Conservation (phyloP, 305 asterid species). For the Rubia balearica region DNA sequence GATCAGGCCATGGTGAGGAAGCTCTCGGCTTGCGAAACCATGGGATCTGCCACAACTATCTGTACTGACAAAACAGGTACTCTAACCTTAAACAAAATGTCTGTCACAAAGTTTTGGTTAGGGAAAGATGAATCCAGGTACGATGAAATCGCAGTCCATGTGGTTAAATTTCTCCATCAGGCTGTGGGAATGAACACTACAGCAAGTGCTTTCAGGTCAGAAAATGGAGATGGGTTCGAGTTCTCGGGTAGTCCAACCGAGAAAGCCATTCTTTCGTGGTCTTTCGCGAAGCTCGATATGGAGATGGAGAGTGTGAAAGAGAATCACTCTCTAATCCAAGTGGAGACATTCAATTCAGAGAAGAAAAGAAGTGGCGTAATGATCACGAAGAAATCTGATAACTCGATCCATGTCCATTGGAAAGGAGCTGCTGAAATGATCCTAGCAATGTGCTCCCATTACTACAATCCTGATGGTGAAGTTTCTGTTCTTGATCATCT, state of each 20-base stretch:
- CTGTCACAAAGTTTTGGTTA: conserved; percentile 44
- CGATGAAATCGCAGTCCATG: conserved; percentile 12
- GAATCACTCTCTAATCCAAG: conserved; percentile 29
- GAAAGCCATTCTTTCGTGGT: conserved; percentile 68
- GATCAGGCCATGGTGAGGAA: conserved; percentile 57
- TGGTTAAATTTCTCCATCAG: conserved; percentile 37
- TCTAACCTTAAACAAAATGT: conserved; percentile 52
- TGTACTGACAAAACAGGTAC: conserved; percentile 63
- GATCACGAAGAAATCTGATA: conserved; percentile 33
- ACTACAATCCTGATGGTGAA: conserved; percentile 42
- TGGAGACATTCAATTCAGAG: conserved; percentile 63
- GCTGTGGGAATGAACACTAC: conserved; percentile 55
- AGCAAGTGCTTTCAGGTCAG: conserved; percentile 26
- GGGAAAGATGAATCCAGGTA: conserved; percentile 29
- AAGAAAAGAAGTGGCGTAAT: conserved; percentile 59
- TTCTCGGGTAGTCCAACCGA: conserved; percentile 61
- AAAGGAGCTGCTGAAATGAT: conserved; percentile 83
- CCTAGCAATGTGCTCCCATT: conserved; percentile 49
- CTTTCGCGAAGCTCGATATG: conserved; percentile 41
- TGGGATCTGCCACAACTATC: conserved; percentile 54
- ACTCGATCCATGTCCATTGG: conserved; percentile 47
- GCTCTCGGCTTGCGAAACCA: conserved; percentile 51
- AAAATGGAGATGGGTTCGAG: conserved; percentile 10
- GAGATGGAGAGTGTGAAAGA: conserved; percentile 42
- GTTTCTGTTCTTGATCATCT: conserved; percentile 20